These are phyloP conservation scores for Juglanconis sp. DNA, from an alignment of 2,329 filamentous ascomycete species.

Conservation along the genomic window DNA sequence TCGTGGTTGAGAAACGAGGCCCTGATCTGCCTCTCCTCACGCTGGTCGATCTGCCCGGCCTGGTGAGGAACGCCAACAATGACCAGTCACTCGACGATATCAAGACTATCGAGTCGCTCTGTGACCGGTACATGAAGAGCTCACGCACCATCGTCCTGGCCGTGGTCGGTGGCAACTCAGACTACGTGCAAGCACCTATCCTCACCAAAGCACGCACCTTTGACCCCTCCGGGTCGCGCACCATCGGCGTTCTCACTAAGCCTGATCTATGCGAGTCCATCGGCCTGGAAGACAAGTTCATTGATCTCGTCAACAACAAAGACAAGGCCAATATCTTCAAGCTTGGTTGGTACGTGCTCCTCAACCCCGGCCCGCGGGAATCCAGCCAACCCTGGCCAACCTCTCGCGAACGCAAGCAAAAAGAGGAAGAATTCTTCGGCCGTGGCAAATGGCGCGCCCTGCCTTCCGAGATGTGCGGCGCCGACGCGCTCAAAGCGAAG, in stretches of 20 bases:
- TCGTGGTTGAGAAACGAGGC: slow-evolving; percentile 57
- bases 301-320: slow-evolving; percentile 49
- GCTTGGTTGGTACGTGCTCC: slow-evolving; percentile 49
- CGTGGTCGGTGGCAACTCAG: slow-evolving; percentile 53
- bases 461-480: slow-evolving; percentile 46
- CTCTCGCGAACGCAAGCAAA: slow-evolving; percentile 37
- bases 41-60: slow-evolving; percentile 59
- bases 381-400: slow-evolving; percentile 43
- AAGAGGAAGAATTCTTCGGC: slow-evolving; percentile 47
- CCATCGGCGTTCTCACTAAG: slow-evolving; percentile 52
- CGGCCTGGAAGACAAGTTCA: slow-evolving; percentile 51
- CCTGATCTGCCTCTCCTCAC: slow-evolving; percentile 59
- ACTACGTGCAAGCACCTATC: slow-evolving; percentile 52
- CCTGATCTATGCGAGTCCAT: slow-evolving; percentile 52
- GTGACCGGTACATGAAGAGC: slow-evolving; percentile 54
- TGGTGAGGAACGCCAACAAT: slow-evolving; percentile 52
- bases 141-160: slow-evolving; percentile 53
- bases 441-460: slow-evolving; percentile 47
- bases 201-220: slow-evolving; percentile 49
- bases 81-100: slow-evolving; percentile 53
- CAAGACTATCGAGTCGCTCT: slow-evolving; percentile 48
- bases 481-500: slow-evolving; percentile 44
- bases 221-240: slow-evolving; percentile 46
- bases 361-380: slow-evolving; percentile 44
- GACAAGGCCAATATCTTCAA: slow-evolving; percentile 49